Evolutionary conservation across 2,329 filamentous ascomycete genomes (phyloP), one percentile per base, ranked within the genome.

Genomic region (Trichoderma koningii): DNA sequence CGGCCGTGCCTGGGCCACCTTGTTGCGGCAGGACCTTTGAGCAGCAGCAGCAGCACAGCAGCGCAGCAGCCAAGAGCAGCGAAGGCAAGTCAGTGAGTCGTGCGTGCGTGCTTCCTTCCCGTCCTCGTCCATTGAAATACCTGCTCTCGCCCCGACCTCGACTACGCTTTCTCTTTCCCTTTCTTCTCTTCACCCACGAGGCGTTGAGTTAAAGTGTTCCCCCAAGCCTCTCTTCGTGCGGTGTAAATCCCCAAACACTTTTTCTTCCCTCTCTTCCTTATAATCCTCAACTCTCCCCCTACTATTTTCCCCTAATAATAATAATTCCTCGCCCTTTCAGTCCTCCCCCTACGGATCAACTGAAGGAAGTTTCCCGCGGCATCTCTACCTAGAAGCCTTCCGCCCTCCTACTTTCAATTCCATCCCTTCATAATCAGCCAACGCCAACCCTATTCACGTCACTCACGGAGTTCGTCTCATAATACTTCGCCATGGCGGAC

Each of bases 401-500:
- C 23, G 51, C 47, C 63, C 64, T 68, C 66, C 69, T 64, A 19
- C 47, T 66, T 64, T 68, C 68, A 66, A 50, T 21, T 28, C 19
- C 19, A 45, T 19, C n/a, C 23, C 56, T 41, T 41, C 34, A 63
- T 38, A 60, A 55, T 19, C 47, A 55, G 21, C 38, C 38, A 30
- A 26, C 45, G 45, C 26, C 48, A 41, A 34, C 42, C 34, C 12
- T 14, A 48, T 52, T 56, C 45, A 64, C 69, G 66, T 63, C 55
- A 45, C 44, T 42, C 7, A 45, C 30, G 42, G 34, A 38, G 34
- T 14, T 14, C 38, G 50, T 52, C 63, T 53, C 61, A 48, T 47
- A 47, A 47, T 47, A 47, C 50, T 38, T 63, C 41, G 59, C 67
- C 70, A 87, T 87, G 85, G 84, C 84, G 73, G 85, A 87, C 75